Percentiles rank a stretch among this genome's conserved stretches.
phyloP scores from a whole-genome alignment of 257 asterid species.

The Ligustrum vulgare region DNA sequence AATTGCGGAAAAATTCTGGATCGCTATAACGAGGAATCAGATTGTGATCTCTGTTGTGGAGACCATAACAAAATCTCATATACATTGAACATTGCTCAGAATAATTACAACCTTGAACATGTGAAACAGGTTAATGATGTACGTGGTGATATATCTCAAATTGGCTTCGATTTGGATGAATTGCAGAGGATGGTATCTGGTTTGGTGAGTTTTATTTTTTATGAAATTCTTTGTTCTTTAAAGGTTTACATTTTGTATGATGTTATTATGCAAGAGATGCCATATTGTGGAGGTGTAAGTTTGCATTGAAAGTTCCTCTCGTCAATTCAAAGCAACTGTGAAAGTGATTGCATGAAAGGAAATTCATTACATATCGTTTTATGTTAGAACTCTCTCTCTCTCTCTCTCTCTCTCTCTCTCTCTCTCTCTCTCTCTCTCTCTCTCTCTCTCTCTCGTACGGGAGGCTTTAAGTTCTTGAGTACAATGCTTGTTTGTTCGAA shows the following conservation, averaged over 20 bases:
- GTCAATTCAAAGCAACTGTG: neutral
- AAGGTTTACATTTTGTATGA: neutral
- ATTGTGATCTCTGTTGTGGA: neutral
- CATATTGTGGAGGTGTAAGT: neutral
- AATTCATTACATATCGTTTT: neutral
- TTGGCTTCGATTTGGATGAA: slow-evolving; percentile 53
- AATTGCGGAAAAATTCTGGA: too few relatives aligned
- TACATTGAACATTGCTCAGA: slow-evolving; percentile 1
- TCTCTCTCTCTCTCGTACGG: neutral
- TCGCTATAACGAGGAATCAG: slow-evolving; percentile 13
- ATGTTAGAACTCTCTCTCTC: too few relatives aligned
- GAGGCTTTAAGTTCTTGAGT: neutral
- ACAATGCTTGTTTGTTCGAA: neutral
- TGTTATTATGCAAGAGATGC: slow-evolving; percentile 12
- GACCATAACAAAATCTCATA: slow-evolving; percentile 1
- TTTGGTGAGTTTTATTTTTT: slow-evolving; percentile 50
- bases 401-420: neutral
- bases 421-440: too few relatives aligned
- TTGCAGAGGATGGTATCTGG: slow-evolving; percentile 63
- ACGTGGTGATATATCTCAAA: slow-evolving; percentile 63
- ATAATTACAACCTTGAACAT: slow-evolving; percentile 15
- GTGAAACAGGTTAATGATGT: slow-evolving; percentile 59
- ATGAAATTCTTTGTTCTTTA: neutral
- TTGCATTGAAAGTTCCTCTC: neutral
- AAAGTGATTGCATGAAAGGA: neutral